Base-by-base conservation (phyloP, 106 monocot species). In the Posidonia australis region DNA sequence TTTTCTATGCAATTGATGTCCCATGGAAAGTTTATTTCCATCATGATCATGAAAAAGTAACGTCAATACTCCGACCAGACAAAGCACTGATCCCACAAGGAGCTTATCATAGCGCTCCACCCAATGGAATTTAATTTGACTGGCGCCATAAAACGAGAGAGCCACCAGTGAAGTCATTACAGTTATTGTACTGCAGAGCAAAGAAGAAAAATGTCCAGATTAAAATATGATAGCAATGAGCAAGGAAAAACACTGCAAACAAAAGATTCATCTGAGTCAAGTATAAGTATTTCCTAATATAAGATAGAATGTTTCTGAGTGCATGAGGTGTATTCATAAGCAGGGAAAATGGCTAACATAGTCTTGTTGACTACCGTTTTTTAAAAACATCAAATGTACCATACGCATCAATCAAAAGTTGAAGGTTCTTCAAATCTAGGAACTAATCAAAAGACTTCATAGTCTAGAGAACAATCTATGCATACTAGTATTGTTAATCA, bases 51-150 rank as follows among this genome's bases (percentile, higher is more conserved):
- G 87, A 72, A 87, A 87, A 57, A 83, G 13, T 21, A 67, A 77
- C 3, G 87, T 87, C 49, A 87, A 57, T 46, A 87, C 62, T 42
- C 87, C 87, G 56, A 87, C 87, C 48, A 78, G 46, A 69, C 87
- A 83, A 69, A 87, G 58, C 42, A 87, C 87, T 3, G 80, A 78
- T 43, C 87, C 87, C 13, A 87, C 87, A 16, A 87, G 87, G 69
- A 87, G 80, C 77, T 87, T 87, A 54, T 87, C 87, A 45, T 87
- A 60, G 67, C 83, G 87, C 51, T 87, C 87, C 46, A 87, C 83
- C 87, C 87, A 87, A 67, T 83, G 87, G 30, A 87, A 83, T 65
- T 83, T 83, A 51, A 87, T 51, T 67, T 80, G 83, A 69, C 83
- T 87, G 0, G 87, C 87, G 9, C 87, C 87, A 19, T 87, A 87